phyloP scores from a whole-genome alignment of 768 basidiomycete genomes.

The Lactarius deliciosus region DNA sequence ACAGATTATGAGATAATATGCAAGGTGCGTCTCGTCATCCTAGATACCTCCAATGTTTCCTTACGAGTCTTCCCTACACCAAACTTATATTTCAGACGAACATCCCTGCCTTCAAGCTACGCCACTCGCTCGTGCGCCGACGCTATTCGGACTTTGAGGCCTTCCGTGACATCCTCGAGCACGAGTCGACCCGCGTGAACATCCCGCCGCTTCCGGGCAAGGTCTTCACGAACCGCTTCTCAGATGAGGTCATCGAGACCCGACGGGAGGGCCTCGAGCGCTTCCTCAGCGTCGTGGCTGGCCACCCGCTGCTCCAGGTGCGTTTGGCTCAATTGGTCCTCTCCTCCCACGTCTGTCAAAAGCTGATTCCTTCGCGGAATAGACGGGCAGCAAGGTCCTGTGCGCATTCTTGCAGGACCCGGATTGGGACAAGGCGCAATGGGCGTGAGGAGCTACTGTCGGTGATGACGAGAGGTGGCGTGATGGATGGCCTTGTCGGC shows the following conservation, averaged over 20 bases:
- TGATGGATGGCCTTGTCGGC: slow-evolving; percentile 2
- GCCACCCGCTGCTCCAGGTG: slow-evolving; percentile 94
- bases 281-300: slow-evolving; percentile 94
- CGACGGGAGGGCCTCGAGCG: slow-evolving; percentile 91
- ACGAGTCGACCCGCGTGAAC: slow-evolving; percentile 95
- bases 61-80: neutral
- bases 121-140: slow-evolving; percentile 59
- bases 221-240: slow-evolving; percentile 97
- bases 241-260: slow-evolving; percentile 94
- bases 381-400: slow-evolving; percentile 97
- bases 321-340: slow-evolving; percentile 28
- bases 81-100: slow-evolving; percentile 65
- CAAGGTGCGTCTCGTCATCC: slow-evolving; percentile 57
- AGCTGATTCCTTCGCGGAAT: neutral
- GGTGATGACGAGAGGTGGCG: neutral
- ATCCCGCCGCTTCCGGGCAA: slow-evolving; percentile 97
- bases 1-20: slow-evolving; percentile 99
- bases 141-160: slow-evolving; percentile 75
- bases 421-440: slow-evolving; percentile 81
- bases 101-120: slow-evolving; percentile 97
- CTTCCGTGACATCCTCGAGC: slow-evolving; percentile 96
- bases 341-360: slow-evolving; percentile 3
- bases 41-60: neutral
- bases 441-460: slow-evolving; percentile 49
- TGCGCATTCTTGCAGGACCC: slow-evolving; percentile 96